These are phyloP conservation scores for Lepiota brunneoincarnata DNA, from an alignment of 768 basidiomycete genomes.

Conservation along the genomic window DNA sequence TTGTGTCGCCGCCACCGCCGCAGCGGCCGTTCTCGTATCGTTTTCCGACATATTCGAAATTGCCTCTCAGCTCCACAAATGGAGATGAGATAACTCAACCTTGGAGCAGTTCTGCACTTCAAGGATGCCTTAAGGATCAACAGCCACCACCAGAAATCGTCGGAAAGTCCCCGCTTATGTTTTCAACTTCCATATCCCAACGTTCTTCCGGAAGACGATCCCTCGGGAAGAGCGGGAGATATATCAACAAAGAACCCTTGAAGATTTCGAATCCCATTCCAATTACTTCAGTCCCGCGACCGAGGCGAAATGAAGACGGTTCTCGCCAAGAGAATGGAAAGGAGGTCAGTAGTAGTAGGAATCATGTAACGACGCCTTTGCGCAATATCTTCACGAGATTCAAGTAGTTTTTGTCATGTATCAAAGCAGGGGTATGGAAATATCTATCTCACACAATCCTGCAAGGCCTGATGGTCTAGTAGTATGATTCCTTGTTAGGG, in stretches of 20 bases:
- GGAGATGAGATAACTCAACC: not conserved
- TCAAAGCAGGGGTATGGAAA: not conserved
- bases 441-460: too few relatives aligned
- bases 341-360: not conserved
- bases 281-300: not conserved
- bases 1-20: slow-evolving; percentile 4
- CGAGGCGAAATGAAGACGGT: not conserved
- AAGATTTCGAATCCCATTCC: slow-evolving; percentile 8
- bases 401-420: not conserved
- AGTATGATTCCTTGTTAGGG: slow-evolving; percentile 69
- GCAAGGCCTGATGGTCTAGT: slow-evolving; percentile 35
- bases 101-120: not conserved
- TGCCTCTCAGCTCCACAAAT: not conserved
- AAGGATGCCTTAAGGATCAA: not conserved
- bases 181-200: not conserved
- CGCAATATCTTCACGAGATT: slow-evolving; percentile 8
- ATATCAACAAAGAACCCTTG: not conserved
- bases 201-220: not conserved
- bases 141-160: not conserved
- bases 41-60: slow-evolving; percentile 1
- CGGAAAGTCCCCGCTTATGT: not conserved
- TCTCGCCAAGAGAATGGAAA: not conserved
- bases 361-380: slow-evolving; percentile 1
- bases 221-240: not conserved
- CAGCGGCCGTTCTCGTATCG: slow-evolving; percentile 2